Conservation (phyloP, 1,284 basidiomycete genomes). For the Puccinia coronata region DNA sequence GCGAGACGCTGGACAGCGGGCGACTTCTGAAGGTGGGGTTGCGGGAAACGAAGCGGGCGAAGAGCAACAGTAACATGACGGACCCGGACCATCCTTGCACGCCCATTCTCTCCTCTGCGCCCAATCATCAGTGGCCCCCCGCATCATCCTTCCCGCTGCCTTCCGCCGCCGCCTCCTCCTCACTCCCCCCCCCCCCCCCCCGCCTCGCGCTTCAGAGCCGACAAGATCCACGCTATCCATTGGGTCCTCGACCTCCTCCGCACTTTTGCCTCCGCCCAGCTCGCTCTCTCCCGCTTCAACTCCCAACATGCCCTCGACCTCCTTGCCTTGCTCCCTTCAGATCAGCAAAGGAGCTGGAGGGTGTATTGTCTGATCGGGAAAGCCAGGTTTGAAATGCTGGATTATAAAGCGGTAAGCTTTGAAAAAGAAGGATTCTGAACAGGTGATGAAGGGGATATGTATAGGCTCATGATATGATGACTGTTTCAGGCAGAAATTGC, state of each 20-base stretch:
- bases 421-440: no score
- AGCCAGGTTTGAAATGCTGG: slow-evolving; percentile 80
- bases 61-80: slow-evolving; percentile 39
- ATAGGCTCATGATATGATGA: background rate
- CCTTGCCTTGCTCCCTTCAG: slow-evolving; percentile 72
- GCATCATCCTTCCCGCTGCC: background rate
- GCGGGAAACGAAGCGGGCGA: slow-evolving; percentile 37
- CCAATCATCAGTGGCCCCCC: background rate
- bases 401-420: slow-evolving; percentile 72
- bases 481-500: slow-evolving; percentile 71
- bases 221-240: slow-evolving; percentile 72
- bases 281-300: slow-evolving; percentile 73
- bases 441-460: no score
- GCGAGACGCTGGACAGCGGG: slow-evolving; percentile 12
- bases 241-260: slow-evolving; percentile 79
- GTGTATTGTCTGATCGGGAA: slow-evolving; percentile 74
- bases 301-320: slow-evolving; percentile 72
- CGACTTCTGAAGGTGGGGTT: slow-evolving; percentile 7
- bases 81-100: background rate
- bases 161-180: background rate
- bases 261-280: slow-evolving; percentile 74
- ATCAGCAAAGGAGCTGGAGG: slow-evolving; percentile 71
- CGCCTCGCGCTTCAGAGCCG: slow-evolving; percentile 54
- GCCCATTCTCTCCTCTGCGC: background rate
- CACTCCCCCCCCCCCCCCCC: background rate